A percentile compares a stretch with the other conserved stretches of the same genome.
Conservation (phyloP, 108 stramenopile genomes). For the Cyclostephanos invisitatus region DNA sequence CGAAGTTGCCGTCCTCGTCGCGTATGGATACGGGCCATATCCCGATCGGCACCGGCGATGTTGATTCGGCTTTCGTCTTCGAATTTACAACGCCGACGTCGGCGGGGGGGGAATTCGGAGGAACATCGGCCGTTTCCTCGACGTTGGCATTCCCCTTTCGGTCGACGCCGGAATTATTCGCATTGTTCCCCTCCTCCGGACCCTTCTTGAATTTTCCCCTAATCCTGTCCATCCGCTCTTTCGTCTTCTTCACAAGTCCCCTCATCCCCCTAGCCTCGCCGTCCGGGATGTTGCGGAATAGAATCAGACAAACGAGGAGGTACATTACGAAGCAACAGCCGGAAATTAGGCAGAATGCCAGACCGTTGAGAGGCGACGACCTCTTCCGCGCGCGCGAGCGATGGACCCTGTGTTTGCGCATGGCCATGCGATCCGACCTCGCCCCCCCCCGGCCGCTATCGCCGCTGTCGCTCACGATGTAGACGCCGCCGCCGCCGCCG, state of each 20-base stretch:
- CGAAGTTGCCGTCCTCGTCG: slow-evolving; percentile 46
- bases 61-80: neutral
- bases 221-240: slow-evolving; percentile 17
- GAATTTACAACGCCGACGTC: neutral
- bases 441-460: slow-evolving; percentile 12
- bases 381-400: slow-evolving; percentile 31
- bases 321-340: slow-evolving; percentile 27
- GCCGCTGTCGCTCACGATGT: slow-evolving; percentile 33
- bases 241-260: slow-evolving; percentile 26
- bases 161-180: slow-evolving; percentile 9
- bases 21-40: slow-evolving; percentile 51
- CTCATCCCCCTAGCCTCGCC: slow-evolving; percentile 29
- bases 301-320: slow-evolving; percentile 21
- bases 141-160: slow-evolving; percentile 8
- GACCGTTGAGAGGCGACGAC: slow-evolving; percentile 7
- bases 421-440: slow-evolving; percentile 25
- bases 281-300: slow-evolving; percentile 35
- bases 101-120: neutral
- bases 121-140: neutral
- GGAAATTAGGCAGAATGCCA: slow-evolving; percentile 20
- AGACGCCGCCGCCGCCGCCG: slow-evolving; percentile 13
- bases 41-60: slow-evolving; percentile 31
- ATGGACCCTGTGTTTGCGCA: slow-evolving; percentile 26
- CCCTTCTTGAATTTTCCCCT: slow-evolving; percentile 6
- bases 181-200: neutral